Base-by-base conservation (phyloP, 202 grass and related monocot genomes). In the Eragrostis tef region DNA sequence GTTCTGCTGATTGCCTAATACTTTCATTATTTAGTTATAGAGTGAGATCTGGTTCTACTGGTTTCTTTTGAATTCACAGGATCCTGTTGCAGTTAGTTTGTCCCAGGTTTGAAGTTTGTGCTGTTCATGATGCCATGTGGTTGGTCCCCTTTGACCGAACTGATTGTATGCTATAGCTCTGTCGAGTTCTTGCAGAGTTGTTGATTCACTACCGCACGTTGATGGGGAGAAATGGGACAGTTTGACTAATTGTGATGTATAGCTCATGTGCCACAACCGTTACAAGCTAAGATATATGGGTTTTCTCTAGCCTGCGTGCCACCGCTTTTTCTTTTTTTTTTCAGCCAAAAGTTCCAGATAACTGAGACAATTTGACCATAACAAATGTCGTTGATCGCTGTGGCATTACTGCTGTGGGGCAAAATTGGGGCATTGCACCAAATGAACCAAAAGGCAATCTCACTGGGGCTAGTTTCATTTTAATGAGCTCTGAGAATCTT, bases 41-140 rank as follows among this genome's bases (percentile, higher is more conserved):
- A 58, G 50, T 29, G 16, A 42, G 56, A 58, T 51, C 60, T 67
- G 24, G 20, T 16, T 61, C 19, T 59, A 16, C 17, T 50, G 41
- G 56, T 63, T 73, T 19, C 54, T 13, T 29, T 26, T 79, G 27
- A 79, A 78, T 84, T 75, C 19, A 47, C 50, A 52, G 52, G 9
- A 47, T 62, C 4, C 59, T 43, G 73, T 25, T 85, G 31, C 17
- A 85, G 47, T 44, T 29, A 31, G 2, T 79, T 27, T 11, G 20
- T 42, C 50, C 9, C 29, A 4, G 51, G 73, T 78, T 78, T 73
- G 0, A 66, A 71, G 19, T 73, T 43, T 72, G 12, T 22, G 12
- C 12, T 17, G 3, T 72, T 72, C 15, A n/a, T 57, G 19, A 41
- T 71, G 9, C 6, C 21, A 79, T 16, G 80, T 16, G 80, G 54